Percentiles rank a stretch among this genome's conserved stretches.
phyloP scores from a whole-genome alignment of 2,329 filamentous ascomycete species.

The Colletotrichum cuscutae region DNA sequence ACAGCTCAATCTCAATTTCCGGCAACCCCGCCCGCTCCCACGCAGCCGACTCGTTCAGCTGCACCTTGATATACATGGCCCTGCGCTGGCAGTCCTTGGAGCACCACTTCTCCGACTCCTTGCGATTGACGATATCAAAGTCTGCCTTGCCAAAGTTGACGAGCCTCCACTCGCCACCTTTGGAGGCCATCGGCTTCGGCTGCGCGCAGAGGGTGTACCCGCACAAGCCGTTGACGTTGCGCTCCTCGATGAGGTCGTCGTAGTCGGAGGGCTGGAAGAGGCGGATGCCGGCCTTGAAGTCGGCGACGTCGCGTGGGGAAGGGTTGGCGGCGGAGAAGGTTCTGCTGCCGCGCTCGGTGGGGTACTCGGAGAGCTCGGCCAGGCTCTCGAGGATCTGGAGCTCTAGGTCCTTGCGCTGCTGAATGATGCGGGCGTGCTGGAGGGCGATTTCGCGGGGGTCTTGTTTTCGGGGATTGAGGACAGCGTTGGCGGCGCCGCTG shows the following conservation, averaged over 20 bases:
- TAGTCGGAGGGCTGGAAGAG: conserved; percentile 90
- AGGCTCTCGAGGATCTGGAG: conserved; percentile 77
- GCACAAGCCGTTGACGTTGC: conserved; percentile 84
- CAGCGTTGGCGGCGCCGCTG: conserved; percentile 28
- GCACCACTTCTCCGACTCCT: conserved; percentile 88
- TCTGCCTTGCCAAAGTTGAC: conserved; percentile 62
- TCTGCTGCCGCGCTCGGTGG: conserved; percentile 47
- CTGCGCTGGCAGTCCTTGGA: conserved; percentile 80
- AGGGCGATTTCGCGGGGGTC: conserved; percentile 74
- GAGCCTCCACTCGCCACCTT: conserved; percentile 75
- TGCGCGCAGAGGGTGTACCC: conserved; percentile 84
- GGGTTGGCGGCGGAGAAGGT: conserved; percentile 56
- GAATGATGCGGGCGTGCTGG: conserved; percentile 84
- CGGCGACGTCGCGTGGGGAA: conserved; percentile 67
- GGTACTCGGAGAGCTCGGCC: conserved; percentile 74
- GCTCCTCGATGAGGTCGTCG: conserved; percentile 87
- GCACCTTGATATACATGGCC: conserved; percentile 87
- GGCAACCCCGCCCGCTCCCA: conserved; percentile 79
- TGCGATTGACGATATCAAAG: conserved; percentile 75
- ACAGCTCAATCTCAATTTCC: conserved; percentile 67
- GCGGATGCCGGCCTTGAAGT: conserved; percentile 74
- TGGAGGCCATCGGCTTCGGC: conserved; percentile 65
- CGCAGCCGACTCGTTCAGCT: conserved; percentile 85
- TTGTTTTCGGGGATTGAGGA: conserved; percentile 44
- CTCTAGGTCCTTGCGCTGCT: conserved; percentile 84